A percentile compares a stretch with the other conserved stretches of the same genome.
phyloP scores from a whole-genome alignment of 768 basidiomycete species.

The Plicaturopsis crispa region DNA sequence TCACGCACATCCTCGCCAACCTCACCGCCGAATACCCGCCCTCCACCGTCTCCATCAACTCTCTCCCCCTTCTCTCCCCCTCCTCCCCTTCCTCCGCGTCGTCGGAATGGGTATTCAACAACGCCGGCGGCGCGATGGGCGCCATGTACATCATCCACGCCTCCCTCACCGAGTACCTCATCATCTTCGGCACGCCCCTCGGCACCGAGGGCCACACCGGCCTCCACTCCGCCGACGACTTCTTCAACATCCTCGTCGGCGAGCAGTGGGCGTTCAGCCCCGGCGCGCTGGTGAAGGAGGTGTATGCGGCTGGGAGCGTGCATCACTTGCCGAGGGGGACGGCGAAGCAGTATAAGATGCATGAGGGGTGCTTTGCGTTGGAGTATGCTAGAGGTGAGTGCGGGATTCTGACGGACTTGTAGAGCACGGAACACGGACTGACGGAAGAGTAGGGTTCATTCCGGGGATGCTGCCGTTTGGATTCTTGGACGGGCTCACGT shows the following conservation, averaged over 20 bases:
- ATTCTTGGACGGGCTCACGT: constrained; percentile 54
- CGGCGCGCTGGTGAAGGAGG: constrained; percentile 56
- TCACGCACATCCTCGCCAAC: constrained; percentile 54
- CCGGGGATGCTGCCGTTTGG: constrained; percentile 74
- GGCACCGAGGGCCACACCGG: constrained; percentile 77
- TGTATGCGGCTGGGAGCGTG: constrained; percentile 53
- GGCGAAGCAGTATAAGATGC: constrained; percentile 75
- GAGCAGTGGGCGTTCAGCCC: constrained; percentile 67
- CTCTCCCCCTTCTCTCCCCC: neutral
- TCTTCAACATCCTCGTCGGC: constrained; percentile 69
- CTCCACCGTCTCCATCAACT: constrained; percentile 17
- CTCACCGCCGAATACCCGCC: constrained; percentile 47
- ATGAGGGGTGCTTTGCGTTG: constrained; percentile 66
- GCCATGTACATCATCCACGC: constrained; percentile 77
- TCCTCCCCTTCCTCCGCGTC: constrained; percentile 21
- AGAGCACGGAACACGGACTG: neutral
- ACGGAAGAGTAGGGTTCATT: constrained; percentile 76
- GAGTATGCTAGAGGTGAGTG: constrained; percentile 54
- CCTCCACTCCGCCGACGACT: constrained; percentile 71
- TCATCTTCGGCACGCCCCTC: constrained; percentile 67
- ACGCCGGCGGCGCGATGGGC: constrained; percentile 77
- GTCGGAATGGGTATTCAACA: constrained; percentile 73
- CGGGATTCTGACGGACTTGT: constrained; percentile 1
- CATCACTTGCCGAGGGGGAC: constrained; percentile 55
- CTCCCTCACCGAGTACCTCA: constrained; percentile 68